Evolutionary conservation across 768 basidiomycete species (phyloP).

Genomic region (Russula compacta): DNA sequence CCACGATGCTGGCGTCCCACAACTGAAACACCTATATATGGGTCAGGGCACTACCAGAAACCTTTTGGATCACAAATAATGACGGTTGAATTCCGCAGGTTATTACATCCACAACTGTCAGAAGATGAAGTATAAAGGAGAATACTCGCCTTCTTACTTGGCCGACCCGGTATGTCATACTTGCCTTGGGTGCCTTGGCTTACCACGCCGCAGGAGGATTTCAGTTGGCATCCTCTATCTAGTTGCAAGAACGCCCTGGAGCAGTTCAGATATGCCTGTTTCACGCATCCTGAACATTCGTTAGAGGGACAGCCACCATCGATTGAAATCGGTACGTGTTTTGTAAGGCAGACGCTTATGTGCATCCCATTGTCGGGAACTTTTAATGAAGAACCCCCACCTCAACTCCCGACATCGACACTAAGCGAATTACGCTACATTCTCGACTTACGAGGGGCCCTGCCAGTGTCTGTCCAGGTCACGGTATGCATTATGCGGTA

Average conservation of each 20-base stretch:
- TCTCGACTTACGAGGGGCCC: neutral
- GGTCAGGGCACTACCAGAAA: slow-evolving; percentile 38
- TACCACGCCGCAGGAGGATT: slow-evolving; percentile 50
- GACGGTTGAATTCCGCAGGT: slow-evolving; percentile 37
- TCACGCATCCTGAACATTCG: slow-evolving; percentile 54
- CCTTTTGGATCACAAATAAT: neutral
- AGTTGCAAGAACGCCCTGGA: slow-evolving; percentile 55
- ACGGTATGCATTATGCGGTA: slow-evolving; percentile 1
- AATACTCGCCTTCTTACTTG: slow-evolving; percentile 82
- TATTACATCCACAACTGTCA: slow-evolving; percentile 87
- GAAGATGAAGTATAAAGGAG: slow-evolving; percentile 96
- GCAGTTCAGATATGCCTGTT: slow-evolving; percentile 57
- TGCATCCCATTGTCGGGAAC: neutral
- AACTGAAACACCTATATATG: slow-evolving; percentile 74
- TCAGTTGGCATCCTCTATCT: slow-evolving; percentile 65
- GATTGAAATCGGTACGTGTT: neutral
- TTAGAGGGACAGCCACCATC: slow-evolving; percentile 17
- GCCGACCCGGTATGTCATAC: slow-evolving; percentile 61
- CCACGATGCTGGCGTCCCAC: slow-evolving; percentile 50
- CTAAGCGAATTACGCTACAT: slow-evolving; percentile 1
- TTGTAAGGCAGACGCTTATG: neutral
- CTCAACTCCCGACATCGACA: neutral
- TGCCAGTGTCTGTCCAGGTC: neutral
- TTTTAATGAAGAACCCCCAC: slow-evolving; percentile 7
- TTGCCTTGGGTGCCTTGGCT: neutral